phyloP scores from a whole-genome alignment of 1,284 basidiomycete genomes.

The Trichosporon sp. region DNA sequence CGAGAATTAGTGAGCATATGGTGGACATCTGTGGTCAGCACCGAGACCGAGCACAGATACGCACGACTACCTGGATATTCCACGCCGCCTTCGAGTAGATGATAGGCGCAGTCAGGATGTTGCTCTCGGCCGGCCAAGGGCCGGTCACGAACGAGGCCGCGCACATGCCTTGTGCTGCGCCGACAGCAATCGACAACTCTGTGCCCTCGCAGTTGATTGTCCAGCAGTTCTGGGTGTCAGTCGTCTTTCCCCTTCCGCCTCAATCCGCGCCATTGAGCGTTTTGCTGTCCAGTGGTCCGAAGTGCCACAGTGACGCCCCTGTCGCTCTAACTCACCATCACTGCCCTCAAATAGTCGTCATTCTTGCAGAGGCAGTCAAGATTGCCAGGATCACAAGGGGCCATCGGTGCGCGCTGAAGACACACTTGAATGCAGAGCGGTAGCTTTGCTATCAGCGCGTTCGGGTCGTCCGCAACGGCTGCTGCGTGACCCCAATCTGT shows the following conservation, averaged over 20 bases:
- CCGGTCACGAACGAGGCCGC: background rate
- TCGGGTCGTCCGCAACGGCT: too few relatives aligned
- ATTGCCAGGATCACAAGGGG: background rate
- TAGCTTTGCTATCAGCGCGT: background rate
- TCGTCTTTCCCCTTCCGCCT: background rate
- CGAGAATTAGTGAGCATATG: constrained; percentile 7
- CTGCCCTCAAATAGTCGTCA: background rate
- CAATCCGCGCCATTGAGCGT: background rate
- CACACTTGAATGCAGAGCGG: background rate
- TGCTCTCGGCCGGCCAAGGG: background rate
- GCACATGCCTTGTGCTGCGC: background rate
- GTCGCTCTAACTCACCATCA: background rate
- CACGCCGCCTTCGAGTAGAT: background rate
- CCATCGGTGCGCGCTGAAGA: background rate
- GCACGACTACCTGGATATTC: constrained; percentile 12
- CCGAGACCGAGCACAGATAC: background rate
- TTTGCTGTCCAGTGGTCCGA: too few relatives aligned
- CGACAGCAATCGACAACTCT: background rate
- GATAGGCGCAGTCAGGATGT: constrained; percentile 7
- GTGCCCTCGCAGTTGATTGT: background rate
- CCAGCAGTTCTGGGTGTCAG: constrained; percentile 9
- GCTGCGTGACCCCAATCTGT: too few relatives aligned
- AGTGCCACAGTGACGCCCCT: too few relatives aligned
- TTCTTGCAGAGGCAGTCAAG: background rate
- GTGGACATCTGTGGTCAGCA: constrained; percentile 9